Base-by-base conservation (phyloP, 805 yeast genomes). In the Brettanomyces naardenensis region DNA sequence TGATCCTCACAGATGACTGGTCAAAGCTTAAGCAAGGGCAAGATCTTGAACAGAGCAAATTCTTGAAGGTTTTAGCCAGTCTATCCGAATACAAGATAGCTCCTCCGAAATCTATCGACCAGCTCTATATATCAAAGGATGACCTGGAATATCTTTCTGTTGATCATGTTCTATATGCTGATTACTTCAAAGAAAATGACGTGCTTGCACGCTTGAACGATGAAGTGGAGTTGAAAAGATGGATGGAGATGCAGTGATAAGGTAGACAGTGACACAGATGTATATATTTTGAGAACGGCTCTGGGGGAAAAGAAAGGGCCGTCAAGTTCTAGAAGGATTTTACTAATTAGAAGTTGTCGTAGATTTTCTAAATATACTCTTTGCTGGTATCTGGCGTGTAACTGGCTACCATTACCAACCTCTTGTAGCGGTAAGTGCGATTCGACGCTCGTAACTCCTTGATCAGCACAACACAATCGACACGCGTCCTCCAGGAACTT, bases 1-100 rank as follows among this genome's bases (percentile, higher is more conserved):
- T 80, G 33, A 56, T 83, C 18, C 58, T 62, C 33, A 56, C 47
- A 43, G 82, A 80, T 44, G 66, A 73, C 44, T 75, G 84, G 80
- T 43, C 52, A 5, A 50, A 55, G 15, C 54, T 74, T 11, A 33
- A 35, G 19, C 38, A 36, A 13, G 47, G 47, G 4, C 26, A 26
- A 25, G 36, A 42, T 11, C 19, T 49, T 10, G 28, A 43, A 28
- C 38, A 44, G 6, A 46, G 45, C 38, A 40, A 32, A 18, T 46
- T 45, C 29, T 31, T 49, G 23, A 38, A 25, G 36, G 33, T 47
- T 13, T 38, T 44, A 23, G 22, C 47, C 9, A 41, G 42, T 13
- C 17, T 44, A n/a, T 6, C 37, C 4, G 15, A 26, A 9, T 34
- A 34, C 31, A 18, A n/a, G 6, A 18, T 34, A 6, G n/a, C 31